phyloP scores from a whole-genome alignment of 306 rosid genomes.

The Trichosanthes cucumerina region DNA sequence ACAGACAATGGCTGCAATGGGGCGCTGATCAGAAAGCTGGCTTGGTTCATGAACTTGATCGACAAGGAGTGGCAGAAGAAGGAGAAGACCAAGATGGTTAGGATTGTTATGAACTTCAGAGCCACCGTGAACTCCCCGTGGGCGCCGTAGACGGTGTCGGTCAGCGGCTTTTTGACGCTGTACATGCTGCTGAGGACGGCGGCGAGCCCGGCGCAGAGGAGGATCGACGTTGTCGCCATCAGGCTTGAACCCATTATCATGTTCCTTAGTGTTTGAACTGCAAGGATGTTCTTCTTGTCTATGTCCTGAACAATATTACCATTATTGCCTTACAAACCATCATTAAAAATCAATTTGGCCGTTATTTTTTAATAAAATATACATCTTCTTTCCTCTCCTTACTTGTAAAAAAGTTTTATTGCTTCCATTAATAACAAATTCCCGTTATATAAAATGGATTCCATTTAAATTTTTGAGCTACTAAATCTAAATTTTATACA shows the following conservation, averaged over 20 bases:
- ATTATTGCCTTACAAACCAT: no score
- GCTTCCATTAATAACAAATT: no score
- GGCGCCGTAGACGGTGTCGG: constrained; percentile 53
- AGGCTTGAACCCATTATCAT: constrained; percentile 75
- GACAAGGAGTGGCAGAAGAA: constrained; percentile 78
- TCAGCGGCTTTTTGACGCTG: constrained; percentile 65
- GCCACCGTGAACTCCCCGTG: constrained; percentile 86
- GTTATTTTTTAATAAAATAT: no score
- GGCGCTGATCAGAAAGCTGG: constrained; percentile 56
- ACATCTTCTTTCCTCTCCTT: no score
- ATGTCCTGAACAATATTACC: constrained; percentile 40
- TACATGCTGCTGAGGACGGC: constrained; percentile 89
- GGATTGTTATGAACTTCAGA: constrained; percentile 53
- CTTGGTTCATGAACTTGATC: constrained; percentile 67
- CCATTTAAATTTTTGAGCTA: no score
- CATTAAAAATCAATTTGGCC: no score
- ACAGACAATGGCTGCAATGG: constrained; percentile 45
- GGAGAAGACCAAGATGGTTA: constrained; percentile 62
- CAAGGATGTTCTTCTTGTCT: constrained; percentile 75
- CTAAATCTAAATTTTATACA: no score
- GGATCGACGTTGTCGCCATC: constrained; percentile 84
- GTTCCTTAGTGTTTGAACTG: constrained; percentile 76
- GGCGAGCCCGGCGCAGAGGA: constrained; percentile 69
- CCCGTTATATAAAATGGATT: no score
- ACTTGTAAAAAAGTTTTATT: no score